Conservation (phyloP, 2,329 filamentous ascomycete genomes). For the Neophaeococcomyces aloes region DNA sequence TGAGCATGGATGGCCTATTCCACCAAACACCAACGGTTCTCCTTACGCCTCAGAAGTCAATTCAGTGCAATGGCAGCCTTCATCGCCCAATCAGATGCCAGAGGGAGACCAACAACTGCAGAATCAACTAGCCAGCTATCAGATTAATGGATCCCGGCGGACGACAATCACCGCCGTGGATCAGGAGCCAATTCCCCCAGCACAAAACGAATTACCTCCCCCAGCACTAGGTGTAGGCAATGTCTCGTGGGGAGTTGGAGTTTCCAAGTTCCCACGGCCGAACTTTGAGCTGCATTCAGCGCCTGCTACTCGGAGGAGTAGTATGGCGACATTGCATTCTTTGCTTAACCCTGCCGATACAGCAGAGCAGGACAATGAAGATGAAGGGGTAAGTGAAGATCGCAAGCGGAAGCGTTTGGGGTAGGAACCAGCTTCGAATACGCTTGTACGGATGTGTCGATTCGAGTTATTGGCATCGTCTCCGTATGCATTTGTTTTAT, state of each 20-base stretch:
- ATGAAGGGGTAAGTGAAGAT: conserved; percentile 47
- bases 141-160: conserved; percentile 47
- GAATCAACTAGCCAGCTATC: conserved; percentile 54
- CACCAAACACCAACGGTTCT: conserved; percentile 37
- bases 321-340: conserved; percentile 60
- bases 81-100: conserved; percentile 35
- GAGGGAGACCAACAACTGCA: conserved; percentile 51
- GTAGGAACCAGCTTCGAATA: conserved; percentile 24
- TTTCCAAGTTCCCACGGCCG: conserved; percentile 17
- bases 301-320: conserved; percentile 56
- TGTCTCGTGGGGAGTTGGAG: conserved; percentile 15
- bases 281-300: conserved; percentile 33
- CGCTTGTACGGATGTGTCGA: not conserved
- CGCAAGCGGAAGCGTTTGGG: conserved; percentile 51
- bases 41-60: conserved; percentile 57
- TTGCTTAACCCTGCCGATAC: conserved; percentile 60
- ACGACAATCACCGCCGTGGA: conserved; percentile 11
- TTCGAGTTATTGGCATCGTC: not conserved
- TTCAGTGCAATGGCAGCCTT: conserved; percentile 52
- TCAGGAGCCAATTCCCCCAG: conserved; percentile 14
- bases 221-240: conserved; percentile 17
- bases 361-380: conserved; percentile 54
- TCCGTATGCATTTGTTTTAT: not conserved
- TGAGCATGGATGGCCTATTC: conserved; percentile 62
- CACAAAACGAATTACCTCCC: conserved; percentile 11